Conservation (phyloP, 2,329 filamentous ascomycete genomes). For the Ascochyta lentis region DNA sequence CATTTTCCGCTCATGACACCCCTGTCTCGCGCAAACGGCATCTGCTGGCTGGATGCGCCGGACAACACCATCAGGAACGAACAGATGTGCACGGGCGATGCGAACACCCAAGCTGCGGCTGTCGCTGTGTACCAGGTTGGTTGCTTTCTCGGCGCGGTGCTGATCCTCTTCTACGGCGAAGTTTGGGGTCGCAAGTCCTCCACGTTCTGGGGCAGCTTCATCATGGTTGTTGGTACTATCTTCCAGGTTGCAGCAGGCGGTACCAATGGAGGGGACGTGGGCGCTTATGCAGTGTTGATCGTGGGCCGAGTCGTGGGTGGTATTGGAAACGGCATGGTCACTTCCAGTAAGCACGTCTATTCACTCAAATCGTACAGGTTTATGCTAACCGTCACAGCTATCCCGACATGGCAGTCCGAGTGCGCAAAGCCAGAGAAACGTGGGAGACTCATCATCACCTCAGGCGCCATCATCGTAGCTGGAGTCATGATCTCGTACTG, state of each 20-base stretch:
- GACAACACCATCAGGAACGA: conserved; percentile 14
- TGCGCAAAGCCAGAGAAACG: conserved; percentile 54
- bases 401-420: conserved; percentile 57
- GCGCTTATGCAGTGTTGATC: conserved; percentile 48
- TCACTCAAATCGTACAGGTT: conserved; percentile 3
- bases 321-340: conserved; percentile 52
- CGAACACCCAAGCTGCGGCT: conserved; percentile 23
- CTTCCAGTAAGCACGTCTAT: conserved; percentile 23
- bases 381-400: conserved; percentile 35
- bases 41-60: conserved; percentile 26
- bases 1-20: conserved; percentile 37
- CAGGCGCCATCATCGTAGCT: conserved; percentile 53
- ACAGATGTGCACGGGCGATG: conserved; percentile 23
- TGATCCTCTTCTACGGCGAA: conserved; percentile 58
- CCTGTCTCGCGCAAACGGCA: conserved; percentile 16
- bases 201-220: conserved; percentile 35
- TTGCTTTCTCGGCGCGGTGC: conserved; percentile 49
- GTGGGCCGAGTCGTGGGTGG: conserved; percentile 59
- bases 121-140: conserved; percentile 43
- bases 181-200: conserved; percentile 56
- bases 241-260: conserved; percentile 62
- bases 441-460: conserved; percentile 56
- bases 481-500: conserved; percentile 53
- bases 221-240: conserved; percentile 66
- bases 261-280: conserved; percentile 28